Evolutionary conservation across 2,329 filamentous ascomycete species (phyloP).

Genomic region (Escovopsis sp.): DNA sequence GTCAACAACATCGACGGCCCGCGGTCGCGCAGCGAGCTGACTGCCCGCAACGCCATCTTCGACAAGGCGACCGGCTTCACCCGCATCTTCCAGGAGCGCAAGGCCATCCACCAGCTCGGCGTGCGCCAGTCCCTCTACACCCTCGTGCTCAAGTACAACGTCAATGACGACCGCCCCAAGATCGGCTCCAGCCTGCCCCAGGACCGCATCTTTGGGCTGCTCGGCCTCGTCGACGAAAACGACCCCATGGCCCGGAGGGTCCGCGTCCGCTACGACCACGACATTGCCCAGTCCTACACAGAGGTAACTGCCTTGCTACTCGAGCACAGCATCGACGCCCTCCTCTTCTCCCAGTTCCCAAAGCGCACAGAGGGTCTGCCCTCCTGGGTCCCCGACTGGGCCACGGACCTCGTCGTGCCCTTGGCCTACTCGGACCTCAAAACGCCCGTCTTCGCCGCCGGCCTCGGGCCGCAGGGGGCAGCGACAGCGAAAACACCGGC

Average conservation of each 20-base stretch:
- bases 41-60: slow-evolving; percentile 10
- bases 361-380: slow-evolving; percentile 9
- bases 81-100: slow-evolving; percentile 17
- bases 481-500: not conserved
- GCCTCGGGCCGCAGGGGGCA: slow-evolving; percentile 4
- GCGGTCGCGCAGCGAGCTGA: slow-evolving; percentile 7
- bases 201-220: slow-evolving; percentile 18
- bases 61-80: slow-evolving; percentile 8
- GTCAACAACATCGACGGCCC: slow-evolving; percentile 3
- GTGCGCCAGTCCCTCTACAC: slow-evolving; percentile 12
- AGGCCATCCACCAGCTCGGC: slow-evolving; percentile 12
- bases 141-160: slow-evolving; percentile 16
- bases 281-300: slow-evolving; percentile 7
- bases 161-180: slow-evolving; percentile 11
- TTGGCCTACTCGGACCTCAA: slow-evolving; percentile 11
- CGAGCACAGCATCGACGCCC: slow-evolving; percentile 12
- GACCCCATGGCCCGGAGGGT: slow-evolving; percentile 7
- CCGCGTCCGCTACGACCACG: slow-evolving; percentile 7
- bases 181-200: slow-evolving; percentile 14
- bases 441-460: slow-evolving; percentile 12
- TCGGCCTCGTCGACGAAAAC: slow-evolving; percentile 14
- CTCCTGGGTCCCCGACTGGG: slow-evolving; percentile 22
- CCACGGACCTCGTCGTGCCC: slow-evolving; percentile 14
- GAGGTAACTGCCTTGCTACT: slow-evolving; percentile 11
- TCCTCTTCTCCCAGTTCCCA: slow-evolving; percentile 17